Base-by-base conservation (phyloP, 2,329 filamentous ascomycete genomes). In the Acephala macrosclerotiorum region DNA sequence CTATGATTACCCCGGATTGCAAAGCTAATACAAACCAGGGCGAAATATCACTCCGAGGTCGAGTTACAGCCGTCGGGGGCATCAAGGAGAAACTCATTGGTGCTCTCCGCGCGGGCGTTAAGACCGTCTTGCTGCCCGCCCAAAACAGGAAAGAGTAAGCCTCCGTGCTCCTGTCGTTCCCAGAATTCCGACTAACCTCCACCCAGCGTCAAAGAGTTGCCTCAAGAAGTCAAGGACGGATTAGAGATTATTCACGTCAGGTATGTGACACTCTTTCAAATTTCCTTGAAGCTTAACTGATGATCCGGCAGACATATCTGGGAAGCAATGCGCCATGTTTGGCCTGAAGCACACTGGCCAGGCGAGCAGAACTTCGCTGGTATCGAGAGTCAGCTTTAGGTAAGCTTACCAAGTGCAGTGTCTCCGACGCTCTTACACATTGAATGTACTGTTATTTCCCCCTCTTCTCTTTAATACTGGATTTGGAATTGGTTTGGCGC, bases 1-100 rank as follows among this genome's bases (percentile, higher is more conserved):
- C 26, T 35, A 35, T 6, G 36, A 20, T 11, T 45, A 40, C 5
- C 29, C 25, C 14, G 11, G 22, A 26, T 2, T 55, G 22, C 26
- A 42, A 61, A 61, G 70, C 71, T 73, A 65, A 73, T 55, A 60
- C 56, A 8, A 25, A 40, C 42, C 56, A 72, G 70, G 87, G 88
- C 69, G 88, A 90, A 75, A 88, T 90, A 68, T 93, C 91, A 64
- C 87, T 99, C 29, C 88, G 96, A 49, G 96, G 96, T 25, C 89
- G 94, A 70, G 91, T 99, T 64, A 93, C 96, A 80, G 93, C 95
- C 29, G 96, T 99, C 40, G 96, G 96, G 61, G 96, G 96, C 20
- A 98, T 99, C 81, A 97, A 98, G 81, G 95, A 99, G 87, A 99
- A 99, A 80, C 85, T 98, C 61, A 98, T 99, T 76, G 96, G 96